phyloP scores from a whole-genome alignment of 371 early-diverging fungal species.

The Coemansia sp. region DNA sequence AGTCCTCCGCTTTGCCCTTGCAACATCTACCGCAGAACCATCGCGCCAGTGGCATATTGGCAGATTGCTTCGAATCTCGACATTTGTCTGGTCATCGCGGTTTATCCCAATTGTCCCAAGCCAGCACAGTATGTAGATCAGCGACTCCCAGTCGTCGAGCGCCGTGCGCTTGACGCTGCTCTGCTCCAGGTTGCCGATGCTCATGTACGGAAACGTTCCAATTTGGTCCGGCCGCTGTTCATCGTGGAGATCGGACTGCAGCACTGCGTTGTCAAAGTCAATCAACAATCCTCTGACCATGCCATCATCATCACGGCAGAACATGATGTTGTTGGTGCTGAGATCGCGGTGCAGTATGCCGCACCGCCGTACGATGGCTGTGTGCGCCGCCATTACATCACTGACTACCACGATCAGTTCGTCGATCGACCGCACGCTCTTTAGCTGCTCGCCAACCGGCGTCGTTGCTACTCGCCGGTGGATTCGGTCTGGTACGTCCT shows the following conservation, averaged over 20 bases:
- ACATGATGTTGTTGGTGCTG: slow-evolving; percentile 13
- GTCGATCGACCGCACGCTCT: not conserved
- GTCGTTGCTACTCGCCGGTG: slow-evolving; percentile 15
- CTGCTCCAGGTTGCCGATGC: slow-evolving; percentile 14
- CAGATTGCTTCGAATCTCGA: no score
- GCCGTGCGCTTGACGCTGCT: slow-evolving; percentile 1
- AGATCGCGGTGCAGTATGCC: slow-evolving; percentile 12
- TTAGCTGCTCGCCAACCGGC: slow-evolving; percentile 6
- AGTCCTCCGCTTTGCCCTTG: no score
- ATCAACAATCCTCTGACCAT: slow-evolving; percentile 3
- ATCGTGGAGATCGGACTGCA: not conserved
- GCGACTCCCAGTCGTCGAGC: slow-evolving; percentile 31
- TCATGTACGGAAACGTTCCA: slow-evolving; percentile 24
- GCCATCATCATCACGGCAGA: not conserved
- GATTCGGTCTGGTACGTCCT: not conserved
- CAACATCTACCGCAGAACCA: no score
- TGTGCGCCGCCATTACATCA: slow-evolving; percentile 19
- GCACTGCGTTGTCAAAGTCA: slow-evolving; percentile 19
- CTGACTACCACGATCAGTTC: slow-evolving; percentile 13
- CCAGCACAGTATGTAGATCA: slow-evolving; percentile 20
- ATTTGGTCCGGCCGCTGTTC: not conserved
- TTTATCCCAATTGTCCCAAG: slow-evolving; percentile 8
- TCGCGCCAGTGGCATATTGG: no score
- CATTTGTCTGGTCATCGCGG: not conserved
- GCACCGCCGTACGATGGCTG: slow-evolving; percentile 5